phyloP scores from a whole-genome alignment of 768 basidiomycete genomes.

The Psilocybe subaeruginosa region DNA sequence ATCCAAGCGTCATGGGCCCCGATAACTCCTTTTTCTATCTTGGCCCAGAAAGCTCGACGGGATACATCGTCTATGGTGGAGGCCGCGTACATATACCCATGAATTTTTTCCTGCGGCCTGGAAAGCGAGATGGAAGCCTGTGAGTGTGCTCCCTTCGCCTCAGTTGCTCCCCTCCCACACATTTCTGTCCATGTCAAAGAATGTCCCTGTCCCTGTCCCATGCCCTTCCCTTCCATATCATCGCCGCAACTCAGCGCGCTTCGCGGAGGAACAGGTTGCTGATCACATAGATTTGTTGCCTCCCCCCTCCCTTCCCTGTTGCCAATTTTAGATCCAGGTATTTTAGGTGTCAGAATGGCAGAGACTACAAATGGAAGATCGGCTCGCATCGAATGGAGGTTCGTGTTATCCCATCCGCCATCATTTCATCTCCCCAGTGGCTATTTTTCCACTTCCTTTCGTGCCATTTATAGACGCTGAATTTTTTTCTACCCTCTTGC shows the following conservation, averaged over 20 bases:
- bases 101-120: constrained; percentile 52
- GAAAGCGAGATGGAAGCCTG: constrained; percentile 65
- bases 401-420: constrained; percentile 3
- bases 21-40: constrained; percentile 76
- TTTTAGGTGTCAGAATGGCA: constrained; percentile 71
- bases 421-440: neutral
- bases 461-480: neutral
- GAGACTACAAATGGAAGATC: constrained; percentile 78
- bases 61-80: constrained; percentile 73
- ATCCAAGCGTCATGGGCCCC: constrained; percentile 81
- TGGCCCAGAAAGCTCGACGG: constrained; percentile 62
- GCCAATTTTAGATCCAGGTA: constrained; percentile 61
- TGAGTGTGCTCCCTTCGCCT: constrained; percentile 37
- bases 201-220: neutral
- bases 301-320: neutral
- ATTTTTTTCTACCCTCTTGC: neutral
- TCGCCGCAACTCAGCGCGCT: neutral
- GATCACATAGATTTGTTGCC: constrained; percentile 3
- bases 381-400: constrained; percentile 59
- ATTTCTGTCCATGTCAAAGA: neutral
- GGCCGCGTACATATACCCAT: constrained; percentile 57
- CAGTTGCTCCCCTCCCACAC: too few species aligned
- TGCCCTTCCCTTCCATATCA: neutral
- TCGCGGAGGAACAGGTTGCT: neutral
- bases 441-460: too few species aligned